Evolutionary conservation across 2,329 filamentous ascomycete genomes (phyloP), one percentile per base, ranked within the genome.

Genomic region (Fusarium fujikuroi): DNA sequence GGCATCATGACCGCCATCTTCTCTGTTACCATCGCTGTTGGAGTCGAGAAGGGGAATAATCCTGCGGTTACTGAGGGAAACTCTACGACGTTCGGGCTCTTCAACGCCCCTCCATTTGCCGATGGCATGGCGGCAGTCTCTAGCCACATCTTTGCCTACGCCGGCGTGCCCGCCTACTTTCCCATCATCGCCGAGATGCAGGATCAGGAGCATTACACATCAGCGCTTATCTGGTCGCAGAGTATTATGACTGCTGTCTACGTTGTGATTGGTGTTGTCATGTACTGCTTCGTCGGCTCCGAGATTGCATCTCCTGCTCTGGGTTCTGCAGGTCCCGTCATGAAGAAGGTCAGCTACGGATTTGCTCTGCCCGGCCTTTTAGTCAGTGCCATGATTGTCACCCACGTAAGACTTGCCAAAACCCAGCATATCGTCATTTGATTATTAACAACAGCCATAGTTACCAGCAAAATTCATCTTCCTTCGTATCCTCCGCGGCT

Each of bases 321-420:
- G 9, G 85, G 84, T 4, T 85, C 83, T 36, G 85, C 84, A 3
- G 85, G 85, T 1, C 5, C 42, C 0, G 53, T 75, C 1, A 78
- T 85, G 60, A 86, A 86, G 79, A 86, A 83, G 69, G 76, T 86
- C 21, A 80, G 79, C 54, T 87, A 86, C 61, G 85, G 84, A 14
- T 72, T 81, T n/a, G 79, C 79, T 19, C 75, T 81, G 6, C 79
- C 78, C 2, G 80, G 80, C 5, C 70, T 81, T 12, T 56, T 80
- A 19, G 78, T 78, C 37, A 78, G 74, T 25, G 75, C 74, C 15
- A 77, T 74, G 47, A 69, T 81, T 5, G 68, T 79, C 34, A 74
- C 73, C 28, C 79, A 81, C 40, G 79, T 78, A 68, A 75, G 78
- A 9, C 72, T 28, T 39, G 3, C 11, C 18, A 36, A 4, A 19